Conservation (phyloP, 331 rosid genomes). For the Malus hybrid region DNA sequence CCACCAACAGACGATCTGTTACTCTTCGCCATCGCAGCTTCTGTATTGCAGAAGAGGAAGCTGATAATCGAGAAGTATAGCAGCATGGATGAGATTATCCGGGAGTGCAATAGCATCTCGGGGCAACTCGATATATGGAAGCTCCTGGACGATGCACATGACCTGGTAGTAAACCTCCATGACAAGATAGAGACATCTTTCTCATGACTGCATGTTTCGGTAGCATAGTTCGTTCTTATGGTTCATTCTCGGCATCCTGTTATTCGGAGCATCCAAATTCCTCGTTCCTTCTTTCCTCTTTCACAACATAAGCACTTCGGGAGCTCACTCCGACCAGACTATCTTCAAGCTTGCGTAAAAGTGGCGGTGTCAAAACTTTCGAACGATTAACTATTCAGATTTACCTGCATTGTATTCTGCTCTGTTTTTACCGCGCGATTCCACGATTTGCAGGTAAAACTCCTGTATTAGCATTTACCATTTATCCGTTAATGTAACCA, state of each 20-base stretch:
- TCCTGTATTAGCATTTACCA: background rate
- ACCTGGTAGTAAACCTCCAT: slow-evolving; percentile 89
- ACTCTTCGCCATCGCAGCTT: slow-evolving; percentile 95
- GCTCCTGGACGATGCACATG: slow-evolving; percentile 93
- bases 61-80: slow-evolving; percentile 85
- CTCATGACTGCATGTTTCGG: slow-evolving; percentile 25
- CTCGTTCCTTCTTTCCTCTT: too few species aligned
- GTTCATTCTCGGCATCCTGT: background rate
- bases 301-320: background rate
- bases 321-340: background rate
- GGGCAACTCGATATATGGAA: slow-evolving; percentile 99
- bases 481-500: too few species aligned
- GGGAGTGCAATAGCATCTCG: slow-evolving; percentile 97
- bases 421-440: background rate
- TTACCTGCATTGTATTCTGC: background rate
- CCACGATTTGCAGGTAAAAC: background rate
- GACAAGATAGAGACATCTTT: slow-evolving; percentile 77
- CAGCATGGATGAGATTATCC: slow-evolving; percentile 97
- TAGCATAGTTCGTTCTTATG: slow-evolving; percentile 10
- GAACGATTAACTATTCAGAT: background rate
- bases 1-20: slow-evolving; percentile 90
- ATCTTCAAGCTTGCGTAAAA: background rate
- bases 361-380: slow-evolving; percentile 9
- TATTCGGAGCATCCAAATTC: background rate
- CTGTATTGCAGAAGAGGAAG: slow-evolving; percentile 85